These are phyloP conservation scores for Lycium ferocissimum DNA, from an alignment of 257 asterid genomes.

Conservation along the genomic window DNA sequence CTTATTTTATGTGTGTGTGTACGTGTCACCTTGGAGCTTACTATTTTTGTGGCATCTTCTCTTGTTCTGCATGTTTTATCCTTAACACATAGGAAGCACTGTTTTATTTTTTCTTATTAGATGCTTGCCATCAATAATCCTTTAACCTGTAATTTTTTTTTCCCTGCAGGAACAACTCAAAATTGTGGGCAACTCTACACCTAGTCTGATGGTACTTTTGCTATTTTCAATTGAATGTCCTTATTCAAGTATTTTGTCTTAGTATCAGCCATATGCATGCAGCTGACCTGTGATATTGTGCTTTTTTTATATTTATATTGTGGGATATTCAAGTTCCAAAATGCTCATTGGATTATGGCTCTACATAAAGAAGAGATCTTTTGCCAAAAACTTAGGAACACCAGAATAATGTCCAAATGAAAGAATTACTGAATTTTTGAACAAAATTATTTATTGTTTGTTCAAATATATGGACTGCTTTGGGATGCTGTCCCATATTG, in stretches of 20 bases:
- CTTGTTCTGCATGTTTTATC: background rate
- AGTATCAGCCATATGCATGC: background rate
- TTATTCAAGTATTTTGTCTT: constrained; percentile 3
- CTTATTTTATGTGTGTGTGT: background rate
- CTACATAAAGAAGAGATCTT: constrained; percentile 5
- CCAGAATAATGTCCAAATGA: background rate
- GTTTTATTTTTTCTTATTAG: background rate
- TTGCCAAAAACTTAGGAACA: background rate
- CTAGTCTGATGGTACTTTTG: constrained; percentile 22
- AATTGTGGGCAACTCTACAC: constrained; percentile 17
- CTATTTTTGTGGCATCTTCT: background rate
- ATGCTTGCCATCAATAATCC: background rate
- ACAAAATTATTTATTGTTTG: background rate
- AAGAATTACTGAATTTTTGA: background rate
- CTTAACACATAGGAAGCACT: background rate
- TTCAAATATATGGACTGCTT: background rate
- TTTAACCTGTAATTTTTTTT: background rate
- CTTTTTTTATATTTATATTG: background rate
- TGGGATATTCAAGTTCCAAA: background rate
- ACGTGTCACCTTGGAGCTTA: background rate
- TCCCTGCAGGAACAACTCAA: constrained; percentile 33
- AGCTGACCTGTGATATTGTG: background rate
- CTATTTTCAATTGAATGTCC: background rate
- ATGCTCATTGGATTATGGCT: background rate
- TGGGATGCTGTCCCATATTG: background rate